phyloP scores from a whole-genome alignment of 2,329 filamentous ascomycete genomes.

The Talaromyces amestolkiae region DNA sequence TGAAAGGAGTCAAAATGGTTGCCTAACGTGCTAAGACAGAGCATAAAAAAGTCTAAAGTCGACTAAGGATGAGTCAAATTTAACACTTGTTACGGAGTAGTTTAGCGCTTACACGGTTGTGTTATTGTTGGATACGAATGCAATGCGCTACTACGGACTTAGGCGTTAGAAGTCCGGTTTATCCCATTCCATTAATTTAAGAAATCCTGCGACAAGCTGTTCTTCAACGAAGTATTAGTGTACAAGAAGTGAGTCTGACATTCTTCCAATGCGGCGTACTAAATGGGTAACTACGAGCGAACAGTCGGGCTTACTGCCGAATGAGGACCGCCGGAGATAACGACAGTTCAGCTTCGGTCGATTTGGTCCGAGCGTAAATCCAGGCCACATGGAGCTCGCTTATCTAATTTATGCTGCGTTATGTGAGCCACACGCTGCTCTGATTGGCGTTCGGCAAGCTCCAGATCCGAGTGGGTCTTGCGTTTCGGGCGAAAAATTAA shows the following conservation, averaged over 20 bases:
- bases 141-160: neutral
- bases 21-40: neutral
- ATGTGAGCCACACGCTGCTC: neutral
- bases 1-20: neutral
- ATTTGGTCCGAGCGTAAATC: neutral
- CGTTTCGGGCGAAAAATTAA: neutral
- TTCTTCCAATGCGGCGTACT: too few species aligned
- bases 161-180: neutral
- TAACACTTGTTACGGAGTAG: neutral
- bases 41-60: neutral
- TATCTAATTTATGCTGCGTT: neutral
- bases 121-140: neutral
- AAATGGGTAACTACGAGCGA: too few species aligned
- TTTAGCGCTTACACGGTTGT: too few species aligned
- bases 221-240: too few species aligned
- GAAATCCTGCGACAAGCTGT: too few species aligned
- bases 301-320: neutral
- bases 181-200: too few species aligned
- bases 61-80: neutral
- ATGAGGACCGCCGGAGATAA: too few species aligned
- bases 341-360: neutral
- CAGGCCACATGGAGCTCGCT: neutral
- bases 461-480: neutral
- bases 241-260: too few species aligned
- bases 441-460: neutral